These are phyloP conservation scores for Gloeostereum incarnatum DNA, from an alignment of 768 basidiomycete species.

Conservation along the genomic window DNA sequence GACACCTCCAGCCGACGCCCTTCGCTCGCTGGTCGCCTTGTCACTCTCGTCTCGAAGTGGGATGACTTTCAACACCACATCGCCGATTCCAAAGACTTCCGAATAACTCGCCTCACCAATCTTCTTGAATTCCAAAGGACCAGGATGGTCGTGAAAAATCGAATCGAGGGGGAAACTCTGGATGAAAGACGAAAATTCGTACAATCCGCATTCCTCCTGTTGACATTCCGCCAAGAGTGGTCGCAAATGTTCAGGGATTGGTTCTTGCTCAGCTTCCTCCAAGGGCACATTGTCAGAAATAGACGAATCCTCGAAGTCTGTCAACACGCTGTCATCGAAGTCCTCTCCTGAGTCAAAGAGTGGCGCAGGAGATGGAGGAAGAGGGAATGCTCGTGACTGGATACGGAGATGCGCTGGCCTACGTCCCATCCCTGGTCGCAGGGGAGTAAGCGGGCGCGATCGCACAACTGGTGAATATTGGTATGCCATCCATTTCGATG, in stretches of 20 bases:
- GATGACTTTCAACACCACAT: constrained; percentile 86
- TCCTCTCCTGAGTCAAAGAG: constrained; percentile 45
- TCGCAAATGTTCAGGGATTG: constrained; percentile 45
- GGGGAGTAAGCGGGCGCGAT: neutral
- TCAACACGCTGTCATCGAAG: constrained; percentile 39
- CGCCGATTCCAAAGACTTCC: constrained; percentile 88
- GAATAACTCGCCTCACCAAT: constrained; percentile 96
- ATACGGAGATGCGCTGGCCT: too few relatives aligned
- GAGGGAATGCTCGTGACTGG: neutral
- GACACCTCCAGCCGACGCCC: constrained; percentile 5
- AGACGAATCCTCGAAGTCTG: constrained; percentile 28
- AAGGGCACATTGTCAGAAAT: constrained; percentile 10
- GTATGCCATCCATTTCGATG: too few relatives aligned
- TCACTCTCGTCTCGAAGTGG: constrained; percentile 53
- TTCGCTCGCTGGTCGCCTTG: constrained; percentile 1
- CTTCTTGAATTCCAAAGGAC: constrained; percentile 49
- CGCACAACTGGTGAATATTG: neutral
- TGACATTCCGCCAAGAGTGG: constrained; percentile 66
- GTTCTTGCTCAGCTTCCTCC: constrained; percentile 15
- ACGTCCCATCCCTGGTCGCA: too few relatives aligned
- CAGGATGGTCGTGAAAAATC: constrained; percentile 30
- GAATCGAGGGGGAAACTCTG: constrained; percentile 71
- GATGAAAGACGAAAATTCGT: constrained; percentile 80
- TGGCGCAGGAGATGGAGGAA: constrained; percentile 34
- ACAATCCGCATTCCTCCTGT: constrained; percentile 49